These are phyloP conservation scores for Trichoderma sp. DNA, from an alignment of 2,329 filamentous ascomycete genomes.

Conservation along the genomic window DNA sequence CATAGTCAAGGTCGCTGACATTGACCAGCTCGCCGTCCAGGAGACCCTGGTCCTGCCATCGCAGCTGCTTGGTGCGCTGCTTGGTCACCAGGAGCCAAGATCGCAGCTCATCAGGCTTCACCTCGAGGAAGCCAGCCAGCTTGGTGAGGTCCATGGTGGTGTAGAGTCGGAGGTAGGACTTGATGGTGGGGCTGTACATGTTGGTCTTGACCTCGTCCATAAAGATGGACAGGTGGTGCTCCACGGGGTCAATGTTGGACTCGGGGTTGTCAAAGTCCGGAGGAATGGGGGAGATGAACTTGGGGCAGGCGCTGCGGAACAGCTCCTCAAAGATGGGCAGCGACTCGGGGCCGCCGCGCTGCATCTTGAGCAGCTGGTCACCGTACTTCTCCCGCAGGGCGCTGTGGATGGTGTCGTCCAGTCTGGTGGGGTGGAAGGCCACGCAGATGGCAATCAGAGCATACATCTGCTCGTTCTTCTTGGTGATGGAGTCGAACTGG, in stretches of 20 bases:
- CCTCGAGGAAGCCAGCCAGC: slow-evolving; percentile 93
- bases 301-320: slow-evolving; percentile 96
- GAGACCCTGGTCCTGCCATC: slow-evolving; percentile 84
- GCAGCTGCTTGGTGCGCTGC: slow-evolving; percentile 93
- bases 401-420: slow-evolving; percentile 99
- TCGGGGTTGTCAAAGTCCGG: slow-evolving; percentile 97
- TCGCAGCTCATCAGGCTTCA: slow-evolving; percentile 92
- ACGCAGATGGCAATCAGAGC: slow-evolving; percentile 98
- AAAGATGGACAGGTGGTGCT: slow-evolving; percentile 96
- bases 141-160: slow-evolving; percentile 99
- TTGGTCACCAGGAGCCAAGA: slow-evolving; percentile 96
- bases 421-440: slow-evolving; percentile 91
- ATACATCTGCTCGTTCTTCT: slow-evolving; percentile 99
- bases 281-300: slow-evolving; percentile 97
- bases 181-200: slow-evolving; percentile 95
- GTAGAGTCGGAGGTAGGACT: slow-evolving; percentile 98
- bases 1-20: slow-evolving; percentile 94
- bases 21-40: slow-evolving; percentile 91
- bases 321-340: slow-evolving; percentile 98
- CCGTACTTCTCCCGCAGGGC: slow-evolving; percentile 98
- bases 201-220: slow-evolving; percentile 99
- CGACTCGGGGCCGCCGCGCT: slow-evolving; percentile 91
- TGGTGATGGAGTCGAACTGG: slow-evolving; percentile 96
- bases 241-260: slow-evolving; percentile 92
- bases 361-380: slow-evolving; percentile 94